Percentiles rank a stretch among this genome's conserved stretches.
Evolutionary conservation across 805 yeast genomes (phyloP).

Genomic region (Candida krabiensis): DNA sequence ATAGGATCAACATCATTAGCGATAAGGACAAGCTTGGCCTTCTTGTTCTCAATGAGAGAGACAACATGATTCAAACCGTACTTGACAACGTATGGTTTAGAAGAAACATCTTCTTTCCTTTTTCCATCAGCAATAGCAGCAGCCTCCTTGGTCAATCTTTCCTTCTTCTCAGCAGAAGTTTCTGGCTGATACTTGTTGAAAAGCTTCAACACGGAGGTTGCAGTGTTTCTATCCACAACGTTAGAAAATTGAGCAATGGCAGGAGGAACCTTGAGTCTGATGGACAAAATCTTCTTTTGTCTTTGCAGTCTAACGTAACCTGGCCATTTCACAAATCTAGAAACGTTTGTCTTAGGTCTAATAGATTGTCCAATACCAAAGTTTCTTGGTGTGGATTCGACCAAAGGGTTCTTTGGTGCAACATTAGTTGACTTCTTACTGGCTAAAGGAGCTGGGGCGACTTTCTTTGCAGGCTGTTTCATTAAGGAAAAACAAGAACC

Average conservation of each 20-base stretch:
- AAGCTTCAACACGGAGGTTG: slow-evolving; percentile 94
- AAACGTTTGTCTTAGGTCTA: slow-evolving; percentile 94
- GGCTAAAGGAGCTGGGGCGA: slow-evolving; percentile 98
- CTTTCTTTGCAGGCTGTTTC: slow-evolving; percentile 62
- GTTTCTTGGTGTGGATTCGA: slow-evolving; percentile 87
- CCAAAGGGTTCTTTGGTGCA: slow-evolving; percentile 73
- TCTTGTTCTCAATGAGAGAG: slow-evolving; percentile 95
- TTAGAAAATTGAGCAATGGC: slow-evolving; percentile 95
- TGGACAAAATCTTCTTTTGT: slow-evolving; percentile 93
- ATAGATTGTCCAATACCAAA: slow-evolving; percentile 96
- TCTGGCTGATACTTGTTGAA: slow-evolving; percentile 99
- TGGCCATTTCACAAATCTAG: slow-evolving; percentile 99
- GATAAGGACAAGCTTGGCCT: slow-evolving; percentile 94
- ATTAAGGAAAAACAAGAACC: slow-evolving; percentile 29
- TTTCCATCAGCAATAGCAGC: slow-evolving; percentile 98
- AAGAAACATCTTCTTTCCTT: slow-evolving; percentile 93
- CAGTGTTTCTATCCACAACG: slow-evolving; percentile 98
- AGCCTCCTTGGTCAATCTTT: slow-evolving; percentile 97
- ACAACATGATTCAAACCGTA: slow-evolving; percentile 99
- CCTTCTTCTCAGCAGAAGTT: slow-evolving; percentile 96
- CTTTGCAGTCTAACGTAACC: slow-evolving; percentile 97
- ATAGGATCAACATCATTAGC: slow-evolving; percentile 99
- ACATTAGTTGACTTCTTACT: slow-evolving; percentile 57
- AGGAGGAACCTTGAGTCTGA: slow-evolving; percentile 99
- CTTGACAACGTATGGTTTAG: slow-evolving; percentile 96